These are phyloP conservation scores for Beta corolliflora DNA, from an alignment of 179 eudicot species.

Conservation along the genomic window DNA sequence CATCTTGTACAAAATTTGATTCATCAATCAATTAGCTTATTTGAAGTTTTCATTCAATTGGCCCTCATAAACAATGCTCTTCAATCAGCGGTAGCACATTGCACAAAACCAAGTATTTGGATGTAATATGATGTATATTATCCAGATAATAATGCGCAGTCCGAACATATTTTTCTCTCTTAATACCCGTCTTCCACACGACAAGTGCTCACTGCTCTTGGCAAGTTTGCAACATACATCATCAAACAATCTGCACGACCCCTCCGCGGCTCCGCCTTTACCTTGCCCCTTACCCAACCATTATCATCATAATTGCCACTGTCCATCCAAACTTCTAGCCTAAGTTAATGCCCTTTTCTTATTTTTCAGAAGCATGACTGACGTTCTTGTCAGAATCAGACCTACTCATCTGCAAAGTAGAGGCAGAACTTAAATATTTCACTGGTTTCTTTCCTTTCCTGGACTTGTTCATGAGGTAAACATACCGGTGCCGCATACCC, in stretches of 20 bases:
- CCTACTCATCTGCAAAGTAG: neutral
- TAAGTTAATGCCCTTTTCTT: neutral
- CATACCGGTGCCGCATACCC: slow-evolving; percentile 64
- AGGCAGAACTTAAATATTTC: neutral
- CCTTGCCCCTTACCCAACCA: neutral
- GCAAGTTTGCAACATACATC: neutral
- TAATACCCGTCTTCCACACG: too few relatives aligned
- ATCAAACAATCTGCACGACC: neutral
- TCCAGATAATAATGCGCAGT: too few relatives aligned
- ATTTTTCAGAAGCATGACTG: neutral
- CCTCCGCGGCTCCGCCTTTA: neutral
- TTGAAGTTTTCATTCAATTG: neutral
- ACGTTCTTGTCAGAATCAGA: neutral
- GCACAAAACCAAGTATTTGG: neutral
- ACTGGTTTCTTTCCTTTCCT: slow-evolving; percentile 36
- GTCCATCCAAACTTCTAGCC: neutral
- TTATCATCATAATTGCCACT: neutral
- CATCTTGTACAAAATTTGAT: neutral
- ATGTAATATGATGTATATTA: too few relatives aligned
- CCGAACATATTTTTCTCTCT: too few relatives aligned
- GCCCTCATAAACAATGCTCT: neutral
- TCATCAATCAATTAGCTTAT: neutral
- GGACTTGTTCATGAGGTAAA: slow-evolving; percentile 68
- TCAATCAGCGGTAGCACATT: neutral
- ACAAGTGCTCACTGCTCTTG: too few relatives aligned